These are phyloP conservation scores for Didymella glomerata DNA, from an alignment of 2,329 filamentous ascomycete genomes.

Conservation along the genomic window DNA sequence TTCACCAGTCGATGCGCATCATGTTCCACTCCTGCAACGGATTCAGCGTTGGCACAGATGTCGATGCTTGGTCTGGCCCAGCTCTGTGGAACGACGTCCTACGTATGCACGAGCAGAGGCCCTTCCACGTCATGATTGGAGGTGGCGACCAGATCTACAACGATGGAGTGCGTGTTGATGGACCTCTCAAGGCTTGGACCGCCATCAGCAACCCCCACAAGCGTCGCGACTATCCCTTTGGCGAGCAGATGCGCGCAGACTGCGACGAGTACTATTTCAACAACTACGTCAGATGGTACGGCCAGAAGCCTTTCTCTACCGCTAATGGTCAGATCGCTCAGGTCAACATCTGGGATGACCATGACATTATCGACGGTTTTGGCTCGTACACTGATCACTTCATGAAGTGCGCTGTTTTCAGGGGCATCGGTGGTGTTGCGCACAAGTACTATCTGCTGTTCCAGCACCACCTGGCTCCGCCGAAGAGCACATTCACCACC, in stretches of 20 bases:
- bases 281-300: conserved; percentile 73
- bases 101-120: conserved; percentile 65
- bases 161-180: conserved; percentile 81
- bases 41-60: conserved; percentile 71
- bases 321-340: conserved; percentile 70
- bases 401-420: conserved; percentile 71
- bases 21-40: conserved; percentile 76
- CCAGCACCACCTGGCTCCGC: conserved; percentile 82
- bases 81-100: conserved; percentile 72
- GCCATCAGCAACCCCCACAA: conserved; percentile 68
- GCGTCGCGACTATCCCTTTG: conserved; percentile 68
- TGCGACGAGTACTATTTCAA: conserved; percentile 71
- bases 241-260: conserved; percentile 67
- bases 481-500: conserved; percentile 84
- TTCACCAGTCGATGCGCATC: conserved; percentile 71
- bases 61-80: conserved; percentile 68
- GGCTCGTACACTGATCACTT: conserved; percentile 73
- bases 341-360: conserved; percentile 72
- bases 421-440: conserved; percentile 68
- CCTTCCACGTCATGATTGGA: conserved; percentile 78
- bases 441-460: conserved; percentile 71
- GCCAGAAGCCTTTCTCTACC: conserved; percentile 67
- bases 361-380: conserved; percentile 73
- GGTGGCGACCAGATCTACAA: conserved; percentile 89
- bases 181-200: conserved; percentile 76